Evolutionary conservation across 495 filamentous ascomycete species (phyloP), one percentile per base, ranked within the genome.

Genomic region (Annulohypoxylon nitens): DNA sequence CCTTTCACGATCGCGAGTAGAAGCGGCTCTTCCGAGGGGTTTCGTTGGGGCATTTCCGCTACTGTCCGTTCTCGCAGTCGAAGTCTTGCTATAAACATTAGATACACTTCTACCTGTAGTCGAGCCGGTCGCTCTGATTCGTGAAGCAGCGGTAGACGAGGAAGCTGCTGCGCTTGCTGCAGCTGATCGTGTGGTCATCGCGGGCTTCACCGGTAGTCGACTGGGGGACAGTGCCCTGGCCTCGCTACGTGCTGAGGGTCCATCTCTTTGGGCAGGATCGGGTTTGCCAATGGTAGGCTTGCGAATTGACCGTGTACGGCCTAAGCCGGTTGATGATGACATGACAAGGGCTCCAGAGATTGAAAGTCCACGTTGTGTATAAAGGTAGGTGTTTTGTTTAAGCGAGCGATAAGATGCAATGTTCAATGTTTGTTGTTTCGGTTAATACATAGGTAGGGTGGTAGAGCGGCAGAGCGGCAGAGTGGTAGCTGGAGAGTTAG

Each of bases 231-330:
- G 54, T 48, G 55, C 76, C 65, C 80, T 73, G 34, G 64, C 12
- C 11, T 65, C 68, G 54, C 37, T 65, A 41, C 54, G 67, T 34
- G 59, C 58, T 43, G 34, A 23, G 10, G 61, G 65, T 20, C 61
- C 66, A 50, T 55, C 70, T 64, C 50, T 57, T 26, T 65, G 65
- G 48, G 26, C 16, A 8, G 65, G 34, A 14, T 67, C 76, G 18
- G 70, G 53, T 23, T 51, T 68, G 26, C 53, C 75, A 30, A 64
- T 70, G 3, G 76, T 41, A 10, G 81, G 81, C 48, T 83, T 82
- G 45, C 84, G 81, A 30, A 86, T 70, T 8, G 85, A 86, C 20
- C 84, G 81, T 48, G 83, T 80, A 47, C 85, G 81, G 67, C 80
- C 71, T 30, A 83, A 71, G 37, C 76, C 77, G 47, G 70, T 75